These are phyloP conservation scores for Pseudohalonectria lignicola DNA, from an alignment of 2,329 filamentous ascomycete genomes.

Conservation along the genomic window DNA sequence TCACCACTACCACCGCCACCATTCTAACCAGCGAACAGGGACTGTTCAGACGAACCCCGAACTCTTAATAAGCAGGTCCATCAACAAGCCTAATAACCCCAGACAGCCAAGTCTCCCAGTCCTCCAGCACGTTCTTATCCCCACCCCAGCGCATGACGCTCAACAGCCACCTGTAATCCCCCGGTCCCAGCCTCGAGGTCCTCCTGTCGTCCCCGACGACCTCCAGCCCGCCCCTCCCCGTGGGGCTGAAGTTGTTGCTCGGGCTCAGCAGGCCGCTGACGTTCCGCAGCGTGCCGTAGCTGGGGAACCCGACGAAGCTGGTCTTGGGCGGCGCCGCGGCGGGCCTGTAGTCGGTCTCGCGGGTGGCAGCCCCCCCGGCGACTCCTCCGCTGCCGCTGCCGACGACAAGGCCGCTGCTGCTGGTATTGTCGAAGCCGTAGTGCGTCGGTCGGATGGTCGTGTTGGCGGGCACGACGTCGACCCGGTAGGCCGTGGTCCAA, in stretches of 20 bases:
- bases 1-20: too few species aligned
- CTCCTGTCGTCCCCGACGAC: constrained; percentile 5
- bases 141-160: constrained; percentile 10
- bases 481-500: constrained; percentile 8
- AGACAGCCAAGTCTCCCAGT: constrained; percentile 13
- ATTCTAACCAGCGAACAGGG: too few species aligned
- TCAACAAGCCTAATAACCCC: constrained; percentile 23
- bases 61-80: background rate
- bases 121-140: constrained; percentile 9
- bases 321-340: background rate
- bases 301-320: background rate
- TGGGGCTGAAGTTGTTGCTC: constrained; percentile 7
- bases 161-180: constrained; percentile 9
- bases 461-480: constrained; percentile 10
- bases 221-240: constrained; percentile 5
- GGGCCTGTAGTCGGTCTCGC: background rate
- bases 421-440: constrained; percentile 9
- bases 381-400: background rate
- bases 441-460: constrained; percentile 8
- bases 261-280: constrained; percentile 6
- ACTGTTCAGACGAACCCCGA: too few species aligned
- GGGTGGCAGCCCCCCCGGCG: background rate
- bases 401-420: background rate
- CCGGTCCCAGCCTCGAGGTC: constrained; percentile 5
- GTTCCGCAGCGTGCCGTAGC: constrained; percentile 6